Conservation (phyloP, 306 rosid genomes). For the Gastrolobium bilobum region DNA sequence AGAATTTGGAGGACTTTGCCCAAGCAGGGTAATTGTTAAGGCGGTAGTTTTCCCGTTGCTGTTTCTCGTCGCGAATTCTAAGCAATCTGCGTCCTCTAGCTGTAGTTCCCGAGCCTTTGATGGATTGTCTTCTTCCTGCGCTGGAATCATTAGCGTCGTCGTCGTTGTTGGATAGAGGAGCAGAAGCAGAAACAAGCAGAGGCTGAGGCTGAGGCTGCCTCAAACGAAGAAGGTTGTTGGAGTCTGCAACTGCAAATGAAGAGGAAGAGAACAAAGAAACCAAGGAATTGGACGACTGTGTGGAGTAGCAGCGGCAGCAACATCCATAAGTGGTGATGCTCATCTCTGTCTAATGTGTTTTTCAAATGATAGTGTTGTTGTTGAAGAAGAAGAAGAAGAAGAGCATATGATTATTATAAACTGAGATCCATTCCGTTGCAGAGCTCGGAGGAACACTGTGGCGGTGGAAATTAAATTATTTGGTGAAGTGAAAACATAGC, state of each 20-base stretch:
- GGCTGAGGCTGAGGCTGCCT: background rate
- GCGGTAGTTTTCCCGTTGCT: constrained; percentile 73
- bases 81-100: constrained; percentile 88
- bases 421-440: too few species aligned
- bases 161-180: constrained; percentile 14
- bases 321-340: constrained; percentile 42
- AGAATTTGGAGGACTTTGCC: constrained; percentile 69
- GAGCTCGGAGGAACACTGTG: too few species aligned
- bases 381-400: too few species aligned
- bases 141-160: background rate
- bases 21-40: constrained; percentile 84
- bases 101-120: constrained; percentile 81
- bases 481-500: too few species aligned
- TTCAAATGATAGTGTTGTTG: too few species aligned
- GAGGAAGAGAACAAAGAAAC: background rate
- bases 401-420: too few species aligned
- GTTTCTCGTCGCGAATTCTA: constrained; percentile 85
- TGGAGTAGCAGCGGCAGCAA: background rate
- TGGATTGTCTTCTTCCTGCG: background rate
- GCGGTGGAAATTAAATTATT: too few species aligned
- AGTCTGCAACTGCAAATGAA: background rate
- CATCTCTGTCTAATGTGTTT: background rate
- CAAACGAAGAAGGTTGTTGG: background rate
- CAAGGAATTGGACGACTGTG: background rate
- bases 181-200: constrained; percentile 9